These are phyloP conservation scores for Macrocybe gigantea DNA, from an alignment of 768 basidiomycete genomes.

Conservation along the genomic window DNA sequence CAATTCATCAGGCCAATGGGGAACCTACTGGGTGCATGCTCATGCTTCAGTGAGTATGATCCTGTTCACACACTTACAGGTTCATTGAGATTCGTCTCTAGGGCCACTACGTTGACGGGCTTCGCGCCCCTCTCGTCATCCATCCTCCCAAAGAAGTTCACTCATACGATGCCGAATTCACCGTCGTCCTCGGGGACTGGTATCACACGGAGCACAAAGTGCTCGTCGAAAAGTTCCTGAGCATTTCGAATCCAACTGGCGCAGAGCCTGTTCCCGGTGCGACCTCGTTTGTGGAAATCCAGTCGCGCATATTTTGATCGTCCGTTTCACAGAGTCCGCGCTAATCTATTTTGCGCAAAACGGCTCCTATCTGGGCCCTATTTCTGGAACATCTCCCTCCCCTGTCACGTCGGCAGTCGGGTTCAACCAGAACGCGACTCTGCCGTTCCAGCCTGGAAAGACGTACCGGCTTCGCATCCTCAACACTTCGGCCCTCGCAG, in stretches of 20 bases:
- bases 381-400: conserved; percentile 40
- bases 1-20: conserved; percentile 63
- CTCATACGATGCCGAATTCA: conserved; percentile 87
- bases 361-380: conserved; percentile 60
- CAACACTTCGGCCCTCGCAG: conserved; percentile 71
- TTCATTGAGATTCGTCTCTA: conserved; percentile 15
- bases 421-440: conserved; percentile 82
- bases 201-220: conserved; percentile 73
- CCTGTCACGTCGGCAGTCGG: conserved; percentile 57
- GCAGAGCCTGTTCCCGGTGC: conserved; percentile 84
- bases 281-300: conserved; percentile 6
- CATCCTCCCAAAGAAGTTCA: conserved; percentile 63
- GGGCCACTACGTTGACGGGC: conserved; percentile 91
- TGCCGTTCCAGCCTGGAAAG: conserved; percentile 82
- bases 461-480: conserved; percentile 87
- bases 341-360: conserved; percentile 83
- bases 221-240: conserved; percentile 65
- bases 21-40: conserved; percentile 79
- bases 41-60: conserved; percentile 39
- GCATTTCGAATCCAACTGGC: conserved; percentile 70
- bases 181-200: conserved; percentile 86
- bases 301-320: no score
- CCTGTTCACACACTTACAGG: neutral
- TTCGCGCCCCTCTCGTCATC: conserved; percentile 82
- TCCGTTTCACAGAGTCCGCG: conserved; percentile 43